Base-by-base conservation (phyloP, 2,329 filamentous ascomycete genomes). In the Thielaviopsis punctulata region DNA sequence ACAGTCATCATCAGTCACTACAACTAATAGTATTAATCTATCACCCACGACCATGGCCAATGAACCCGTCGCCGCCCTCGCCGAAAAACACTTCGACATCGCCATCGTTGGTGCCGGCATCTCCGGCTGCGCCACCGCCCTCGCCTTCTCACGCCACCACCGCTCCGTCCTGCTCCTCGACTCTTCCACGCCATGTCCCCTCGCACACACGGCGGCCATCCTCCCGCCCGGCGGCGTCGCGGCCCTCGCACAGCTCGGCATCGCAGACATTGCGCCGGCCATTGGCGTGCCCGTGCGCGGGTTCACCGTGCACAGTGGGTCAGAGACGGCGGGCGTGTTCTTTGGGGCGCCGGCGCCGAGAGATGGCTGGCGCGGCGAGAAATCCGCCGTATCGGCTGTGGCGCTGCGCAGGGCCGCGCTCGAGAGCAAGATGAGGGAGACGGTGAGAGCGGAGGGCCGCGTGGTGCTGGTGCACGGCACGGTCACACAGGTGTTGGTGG, bases 61-160 rank as follows among this genome's bases (percentile, higher is more conserved):
- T 25, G 24, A 18, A 13, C 45, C 36, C 25, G 23, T 39, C 22
- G 15, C 21, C 8, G 23, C 25, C 25, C 33, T 39, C 18, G 30
- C 45, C 13, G 49, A 54, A 43, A 48, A 48, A 24, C 33, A 33
- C 23, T 54, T 54, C 36, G 52, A 54, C 27, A 80, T 95, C 41
- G 85, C 95, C 45, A 82, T 98, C 49, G 83, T 98, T 36, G 92
- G 92, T 59, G 92, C 87, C 2, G 92, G 92, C 53, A 75, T 96
- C 54, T 79, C 95, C 57, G 92, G 92, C 44, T 94, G 87, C 65
- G 85, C 89, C 21, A 72, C 88, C 21, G 90, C 92, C 19, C 84
- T 82, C 57, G 80, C 90, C 19, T 75, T 96, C 46, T 88, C 86
- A 54, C 81, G 84, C 60, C 92, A 98, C 69, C 88, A 88, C 52